Conservation (phyloP, 441 rosid genomes). For the Corymbia calophylla region DNA sequence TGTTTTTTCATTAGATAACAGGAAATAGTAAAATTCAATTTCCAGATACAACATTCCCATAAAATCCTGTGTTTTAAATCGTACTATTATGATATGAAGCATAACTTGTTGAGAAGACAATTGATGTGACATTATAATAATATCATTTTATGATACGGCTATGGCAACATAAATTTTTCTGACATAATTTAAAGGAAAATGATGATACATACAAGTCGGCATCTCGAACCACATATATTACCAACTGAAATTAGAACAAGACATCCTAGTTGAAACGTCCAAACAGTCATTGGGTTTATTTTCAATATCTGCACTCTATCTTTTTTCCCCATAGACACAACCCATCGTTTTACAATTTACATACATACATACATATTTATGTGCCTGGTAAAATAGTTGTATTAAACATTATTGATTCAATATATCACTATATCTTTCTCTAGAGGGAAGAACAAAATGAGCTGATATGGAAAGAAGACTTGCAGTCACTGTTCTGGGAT, state of each 20-base stretch:
- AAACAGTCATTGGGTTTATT: not conserved
- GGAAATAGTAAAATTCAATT: not conserved
- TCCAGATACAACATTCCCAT: not conserved
- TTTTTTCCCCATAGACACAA: not conserved
- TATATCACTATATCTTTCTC: not conserved
- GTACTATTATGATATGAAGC: not conserved
- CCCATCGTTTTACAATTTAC: not conserved
- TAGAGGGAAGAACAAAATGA: not conserved
- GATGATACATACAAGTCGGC: not conserved
- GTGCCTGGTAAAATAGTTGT: not conserved
- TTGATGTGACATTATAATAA: not conserved
- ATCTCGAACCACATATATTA: not conserved
- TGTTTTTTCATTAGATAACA: not conserved
- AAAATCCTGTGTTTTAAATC: not conserved
- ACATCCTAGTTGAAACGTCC: not conserved
- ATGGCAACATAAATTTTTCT: not conserved
- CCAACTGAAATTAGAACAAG: not conserved
- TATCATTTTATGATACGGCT: not conserved
- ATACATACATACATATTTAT: fast-evolving
- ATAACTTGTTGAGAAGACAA: not conserved
- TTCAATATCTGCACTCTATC: not conserved
- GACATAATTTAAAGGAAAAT: not conserved
- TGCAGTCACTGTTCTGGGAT: not conserved
- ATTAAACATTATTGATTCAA: not conserved
- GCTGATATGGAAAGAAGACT: not conserved